Evolutionary conservation across 352 stramenopile species (phyloP), one percentile per base, ranked within the genome.

Genomic region (Thraustotheca clavata): DNA sequence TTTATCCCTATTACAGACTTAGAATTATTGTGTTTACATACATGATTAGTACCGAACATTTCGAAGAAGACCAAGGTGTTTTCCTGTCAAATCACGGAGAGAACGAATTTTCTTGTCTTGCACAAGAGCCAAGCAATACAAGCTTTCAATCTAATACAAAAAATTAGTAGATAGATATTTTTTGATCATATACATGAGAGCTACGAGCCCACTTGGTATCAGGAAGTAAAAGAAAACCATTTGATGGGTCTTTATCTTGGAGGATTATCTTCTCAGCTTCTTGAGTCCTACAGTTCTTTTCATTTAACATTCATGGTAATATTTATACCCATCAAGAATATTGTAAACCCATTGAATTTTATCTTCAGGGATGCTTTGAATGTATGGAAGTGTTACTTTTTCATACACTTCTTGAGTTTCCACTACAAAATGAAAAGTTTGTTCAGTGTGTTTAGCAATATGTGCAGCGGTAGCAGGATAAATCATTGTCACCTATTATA

Each of bases 261-360:
- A 76, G 86, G 46, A 94, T 75, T 59, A 94, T 91, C 32, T 85
- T 73, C 59, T 92, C 86, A 33, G 76, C 74, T 67, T 94, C 86
- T 2, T 77, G 87, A 43, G 87, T 92, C 67, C 86, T 94, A 48
- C 11, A 49, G 33, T 9, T n/a, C n/a, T n/a, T n/a, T n/a, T n/a
- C n/a, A n/a, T n/a, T n/a, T n/a, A n/a, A 7, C 20, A 49, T 49
- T 32, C 14, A 14, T 24, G 39, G 41, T 22, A 24, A 59, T 47
- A 72, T 39, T n/a, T n/a, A 74, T 79, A 94, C 86, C 89, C 76
- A 5, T 91, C 80, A 35, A 94, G 67, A 60, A 94, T 94, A 60
- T 94, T 94, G 75, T 91, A 91, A 43, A 94, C 76, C 86, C 86
- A 94, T 49, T 91, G 81, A 60, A 94, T 77, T 52, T 88, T 91